Conservation (phyloP, 2,329 filamentous ascomycete genomes). For the Trichoderma afroharzianum region DNA sequence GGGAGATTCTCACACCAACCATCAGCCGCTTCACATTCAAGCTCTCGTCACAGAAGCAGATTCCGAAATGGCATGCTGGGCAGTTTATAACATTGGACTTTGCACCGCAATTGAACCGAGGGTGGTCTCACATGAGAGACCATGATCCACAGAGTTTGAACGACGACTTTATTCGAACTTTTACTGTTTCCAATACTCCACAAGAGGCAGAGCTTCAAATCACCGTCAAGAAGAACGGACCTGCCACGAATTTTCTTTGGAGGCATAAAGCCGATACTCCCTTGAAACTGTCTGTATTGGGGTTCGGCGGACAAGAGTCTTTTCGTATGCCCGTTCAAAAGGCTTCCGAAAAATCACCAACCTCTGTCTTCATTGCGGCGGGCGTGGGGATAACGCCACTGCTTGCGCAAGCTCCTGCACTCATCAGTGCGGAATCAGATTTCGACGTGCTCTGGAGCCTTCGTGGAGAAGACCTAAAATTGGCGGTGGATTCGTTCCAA, state of each 20-base stretch:
- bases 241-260: slow-evolving; percentile 64
- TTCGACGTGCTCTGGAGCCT: slow-evolving; percentile 68
- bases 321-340: slow-evolving; percentile 35
- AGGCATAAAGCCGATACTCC: slow-evolving; percentile 48
- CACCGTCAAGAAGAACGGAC: slow-evolving; percentile 66
- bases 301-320: slow-evolving; percentile 62
- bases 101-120: slow-evolving; percentile 61
- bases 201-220: slow-evolving; percentile 58
- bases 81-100: slow-evolving; percentile 74
- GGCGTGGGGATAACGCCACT: slow-evolving; percentile 83
- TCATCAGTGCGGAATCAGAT: slow-evolving; percentile 36
- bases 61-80: slow-evolving; percentile 52
- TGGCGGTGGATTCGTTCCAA: slow-evolving; percentile 59
- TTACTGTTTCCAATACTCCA: slow-evolving; percentile 68
- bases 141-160: slow-evolving; percentile 76
- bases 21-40: slow-evolving; percentile 61
- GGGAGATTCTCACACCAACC: slow-evolving; percentile 61
- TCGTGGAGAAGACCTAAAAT: slow-evolving; percentile 54
- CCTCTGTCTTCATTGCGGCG: slow-evolving; percentile 63
- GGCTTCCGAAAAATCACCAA: slow-evolving; percentile 19
- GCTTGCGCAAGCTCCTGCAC: slow-evolving; percentile 59
- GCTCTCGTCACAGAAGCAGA: slow-evolving; percentile 26
- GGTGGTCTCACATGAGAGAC: slow-evolving; percentile 80
- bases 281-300: slow-evolving; percentile 64
- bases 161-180: slow-evolving; percentile 79